Base-by-base conservation (phyloP, 495 filamentous ascomycete genomes). In the Xylaria flabelliformis region DNA sequence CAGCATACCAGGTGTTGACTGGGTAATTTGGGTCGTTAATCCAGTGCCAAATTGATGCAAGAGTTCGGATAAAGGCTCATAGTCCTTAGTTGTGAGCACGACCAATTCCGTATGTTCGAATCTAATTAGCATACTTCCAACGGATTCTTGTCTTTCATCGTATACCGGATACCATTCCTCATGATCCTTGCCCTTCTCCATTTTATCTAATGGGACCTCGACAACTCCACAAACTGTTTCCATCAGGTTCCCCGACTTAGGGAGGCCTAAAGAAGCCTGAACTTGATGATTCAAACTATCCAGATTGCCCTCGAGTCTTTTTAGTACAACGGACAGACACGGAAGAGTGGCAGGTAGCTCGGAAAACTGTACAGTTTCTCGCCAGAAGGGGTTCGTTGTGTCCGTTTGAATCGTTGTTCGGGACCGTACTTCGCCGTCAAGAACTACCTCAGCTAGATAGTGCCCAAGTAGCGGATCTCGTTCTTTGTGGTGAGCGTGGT, bases 131-230 rank as follows among this genome's bases (percentile, higher is more conserved):
- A 98, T 91, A 74, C 97, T 93, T 41, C 96, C 96, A 62, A 98
- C 84, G 48, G 85, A 83, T 71, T 96, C 90, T 71, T 87, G 83
- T 59, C 87, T 87, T 36, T 91, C 89, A 73, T 96, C 91, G 41
- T 91, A 81, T 24, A 98, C 86, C 12, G 91, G 92, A 87, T 94
- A 93, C 96, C 97, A 98, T 70, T 93, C 91, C 80, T 99, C 96
- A 29, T 88, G 87, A 61, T 96, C 93, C 74, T 92, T 92, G 32
- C 90, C 91, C 8, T 88, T 85, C 44, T 94, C 91, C 44, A 97
- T 77, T 72, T 96, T 92, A 73, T 97, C 92, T n/a, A 98, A 83
- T 62, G 90, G 89, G 55, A 99, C 87, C 74, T 97, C 93, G 26
- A 97, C 90, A 71, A 89, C 88, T 26, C 97, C 96, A 74, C 89